Evolutionary conservation across 202 grass and related monocot species (phyloP).

Genomic region (Zoysia matrella): DNA sequence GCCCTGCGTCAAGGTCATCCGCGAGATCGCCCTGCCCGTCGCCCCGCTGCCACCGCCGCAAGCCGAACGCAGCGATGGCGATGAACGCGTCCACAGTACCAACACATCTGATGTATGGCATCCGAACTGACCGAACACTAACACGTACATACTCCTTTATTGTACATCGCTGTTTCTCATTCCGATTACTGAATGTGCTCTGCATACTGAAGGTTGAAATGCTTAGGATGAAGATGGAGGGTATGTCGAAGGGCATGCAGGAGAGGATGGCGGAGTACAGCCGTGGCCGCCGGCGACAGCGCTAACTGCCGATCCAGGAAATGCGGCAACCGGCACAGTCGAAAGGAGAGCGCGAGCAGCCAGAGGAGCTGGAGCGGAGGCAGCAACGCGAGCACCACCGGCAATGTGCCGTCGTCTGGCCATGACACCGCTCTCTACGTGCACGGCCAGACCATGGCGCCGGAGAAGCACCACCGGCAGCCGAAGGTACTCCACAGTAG

Average conservation of each 20-base stretch:
- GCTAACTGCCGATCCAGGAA: slow-evolving; percentile 41
- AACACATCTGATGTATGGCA: slow-evolving; percentile 59
- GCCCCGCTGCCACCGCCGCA: neutral
- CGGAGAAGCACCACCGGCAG: slow-evolving; percentile 46
- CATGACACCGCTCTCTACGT: slow-evolving; percentile 1
- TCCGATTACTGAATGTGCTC: slow-evolving; percentile 19
- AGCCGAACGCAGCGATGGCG: slow-evolving; percentile 22
- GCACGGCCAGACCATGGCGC: slow-evolving; percentile 29
- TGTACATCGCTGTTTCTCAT: neutral
- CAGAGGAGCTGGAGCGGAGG: slow-evolving; percentile 56
- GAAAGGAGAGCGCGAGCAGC: slow-evolving; percentile 47
- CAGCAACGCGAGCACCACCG: slow-evolving; percentile 43
- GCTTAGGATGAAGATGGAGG: slow-evolving; percentile 47
- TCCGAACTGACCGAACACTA: neutral
- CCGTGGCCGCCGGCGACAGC: slow-evolving; percentile 29
- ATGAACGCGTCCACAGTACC: slow-evolving; percentile 37
- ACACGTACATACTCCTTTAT: neutral
- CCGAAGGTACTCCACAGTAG: slow-evolving; percentile 32
- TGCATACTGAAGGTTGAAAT: slow-evolving; percentile 66
- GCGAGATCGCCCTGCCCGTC: slow-evolving; percentile 28
- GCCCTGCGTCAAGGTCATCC: slow-evolving; percentile 63
- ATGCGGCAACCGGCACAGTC: slow-evolving; percentile 44
- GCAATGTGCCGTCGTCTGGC: slow-evolving; percentile 23
- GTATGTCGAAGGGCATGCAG: slow-evolving; percentile 64
- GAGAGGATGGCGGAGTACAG: slow-evolving; percentile 81